Percentiles rank a stretch among this genome's conserved stretches.
Conservation (phyloP, 208 protist genomes). For the Endotrypanum monterogeii region DNA sequence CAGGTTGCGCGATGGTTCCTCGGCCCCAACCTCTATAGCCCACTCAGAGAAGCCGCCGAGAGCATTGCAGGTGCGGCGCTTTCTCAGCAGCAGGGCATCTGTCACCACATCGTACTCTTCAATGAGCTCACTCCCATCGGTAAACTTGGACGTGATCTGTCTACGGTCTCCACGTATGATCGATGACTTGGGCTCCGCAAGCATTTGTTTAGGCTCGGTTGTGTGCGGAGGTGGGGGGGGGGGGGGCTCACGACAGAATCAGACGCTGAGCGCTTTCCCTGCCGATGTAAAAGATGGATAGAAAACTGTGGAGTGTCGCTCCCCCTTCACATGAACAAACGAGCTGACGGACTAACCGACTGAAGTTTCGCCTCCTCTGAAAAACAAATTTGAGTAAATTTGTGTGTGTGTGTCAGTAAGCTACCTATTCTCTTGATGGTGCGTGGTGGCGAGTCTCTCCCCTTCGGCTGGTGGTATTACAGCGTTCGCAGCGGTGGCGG, state of each 20-base stretch:
- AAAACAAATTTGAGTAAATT: conserved; percentile 5
- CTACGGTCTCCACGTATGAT: conserved; percentile 82
- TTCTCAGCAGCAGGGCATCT: conserved; percentile 91
- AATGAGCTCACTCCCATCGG: conserved; percentile 88
- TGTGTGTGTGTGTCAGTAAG: not conserved
- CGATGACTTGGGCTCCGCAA: conserved; percentile 77
- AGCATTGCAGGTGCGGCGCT: conserved; percentile 63
- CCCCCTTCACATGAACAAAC: too few relatives aligned
- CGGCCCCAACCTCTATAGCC: conserved; percentile 87
- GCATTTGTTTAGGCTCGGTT: conserved; percentile 22
- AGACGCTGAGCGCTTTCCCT: not conserved
- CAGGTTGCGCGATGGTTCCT: conserved; percentile 53
- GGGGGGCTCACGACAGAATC: not conserved
- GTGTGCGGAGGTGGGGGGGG: not conserved
- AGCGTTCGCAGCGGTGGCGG: too few relatives aligned
- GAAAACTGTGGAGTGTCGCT: not conserved
- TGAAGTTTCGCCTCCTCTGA: not conserved
- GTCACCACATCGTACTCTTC: conserved; percentile 95
- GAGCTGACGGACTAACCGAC: not conserved
- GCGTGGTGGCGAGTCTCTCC: not conserved
- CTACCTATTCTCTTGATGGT: not conserved
- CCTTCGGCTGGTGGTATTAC: not conserved
- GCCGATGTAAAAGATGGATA: not conserved
- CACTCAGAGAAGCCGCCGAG: conserved; percentile 87
- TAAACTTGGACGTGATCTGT: conserved; percentile 89